phyloP scores from a whole-genome alignment of 1,284 basidiomycete genomes.

The Microbotryum silenes-acaulis region DNA sequence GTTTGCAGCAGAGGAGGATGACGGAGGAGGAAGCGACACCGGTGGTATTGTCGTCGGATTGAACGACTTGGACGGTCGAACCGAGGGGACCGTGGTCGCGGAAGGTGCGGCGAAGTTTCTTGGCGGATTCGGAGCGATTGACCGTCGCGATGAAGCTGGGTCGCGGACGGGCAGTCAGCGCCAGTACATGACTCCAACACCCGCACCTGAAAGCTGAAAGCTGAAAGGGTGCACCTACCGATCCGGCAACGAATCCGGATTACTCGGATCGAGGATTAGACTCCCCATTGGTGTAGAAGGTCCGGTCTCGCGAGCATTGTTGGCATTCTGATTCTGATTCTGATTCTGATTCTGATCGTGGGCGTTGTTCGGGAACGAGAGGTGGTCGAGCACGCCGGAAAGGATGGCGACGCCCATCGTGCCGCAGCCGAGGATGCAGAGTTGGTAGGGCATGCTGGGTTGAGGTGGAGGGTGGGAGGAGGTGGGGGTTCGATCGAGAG shows the following conservation, averaged over 20 bases:
- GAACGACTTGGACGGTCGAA: conserved; percentile 43
- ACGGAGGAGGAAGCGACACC: conserved; percentile 73
- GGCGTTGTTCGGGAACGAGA: conserved; percentile 46
- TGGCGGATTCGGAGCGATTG: conserved; percentile 64
- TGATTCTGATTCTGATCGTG: no score
- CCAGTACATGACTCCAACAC: neutral
- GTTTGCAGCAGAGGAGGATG: conserved; percentile 86
- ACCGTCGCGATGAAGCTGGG: conserved; percentile 82
- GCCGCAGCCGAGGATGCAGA: conserved; percentile 67
- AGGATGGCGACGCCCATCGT: conserved; percentile 97
- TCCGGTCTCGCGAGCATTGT: conserved; percentile 30
- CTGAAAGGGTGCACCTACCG: conserved; percentile 3
- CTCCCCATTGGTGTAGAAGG: conserved; percentile 37
- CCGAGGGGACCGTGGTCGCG: conserved; percentile 46
- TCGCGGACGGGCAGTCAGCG: neutral
- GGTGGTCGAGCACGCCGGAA: conserved; percentile 74
- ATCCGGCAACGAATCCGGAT: conserved; percentile 11
- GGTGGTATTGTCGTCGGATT: conserved; percentile 59
- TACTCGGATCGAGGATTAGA: conserved; percentile 14
- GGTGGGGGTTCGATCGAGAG: no score
- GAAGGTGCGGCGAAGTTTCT: conserved; percentile 62
- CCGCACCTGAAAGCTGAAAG: no score
- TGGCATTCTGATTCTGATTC: no score
- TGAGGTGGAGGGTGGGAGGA: neutral
- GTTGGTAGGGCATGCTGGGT: conserved; percentile 32